phyloP scores from a whole-genome alignment of 1,284 basidiomycete genomes.

The Agroathelia rolfsii region DNA sequence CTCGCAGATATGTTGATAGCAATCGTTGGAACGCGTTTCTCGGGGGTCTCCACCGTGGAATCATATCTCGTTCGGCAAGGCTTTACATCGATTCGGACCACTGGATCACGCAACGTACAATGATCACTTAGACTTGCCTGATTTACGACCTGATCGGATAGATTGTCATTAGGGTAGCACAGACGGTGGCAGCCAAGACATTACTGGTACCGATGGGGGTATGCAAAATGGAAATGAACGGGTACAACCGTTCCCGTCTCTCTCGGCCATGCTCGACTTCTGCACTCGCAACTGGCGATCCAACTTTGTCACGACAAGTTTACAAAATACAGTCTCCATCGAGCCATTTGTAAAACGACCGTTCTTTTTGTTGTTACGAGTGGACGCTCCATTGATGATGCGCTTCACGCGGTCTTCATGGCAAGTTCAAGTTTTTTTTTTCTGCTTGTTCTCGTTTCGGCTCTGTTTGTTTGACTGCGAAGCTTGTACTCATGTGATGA shows the following conservation, averaged over 20 bases:
- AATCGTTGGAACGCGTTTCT: constrained; percentile 73
- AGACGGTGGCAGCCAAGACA: too few species aligned
- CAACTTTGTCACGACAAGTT: constrained; percentile 75
- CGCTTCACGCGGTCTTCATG: constrained; percentile 43
- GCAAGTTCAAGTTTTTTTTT: constrained; percentile 33
- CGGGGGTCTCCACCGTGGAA: constrained; percentile 76
- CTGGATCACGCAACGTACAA: constrained; percentile 10
- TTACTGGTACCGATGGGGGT: too few species aligned
- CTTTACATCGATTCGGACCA: constrained; percentile 37
- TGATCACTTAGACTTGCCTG: too few species aligned
- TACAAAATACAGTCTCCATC: constrained; percentile 52
- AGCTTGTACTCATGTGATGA: constrained; percentile 1
- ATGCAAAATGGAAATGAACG: too few species aligned
- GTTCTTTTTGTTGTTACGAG: constrained; percentile 78
- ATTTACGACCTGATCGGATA: too few species aligned
- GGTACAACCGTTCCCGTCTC: too few species aligned
- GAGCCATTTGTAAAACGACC: constrained; percentile 77
- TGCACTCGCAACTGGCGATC: constrained; percentile 78
- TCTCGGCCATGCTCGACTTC: constrained; percentile 57
- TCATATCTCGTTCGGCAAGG: constrained; percentile 58
- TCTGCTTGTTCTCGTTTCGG: too few species aligned
- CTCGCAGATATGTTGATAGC: constrained; percentile 88
- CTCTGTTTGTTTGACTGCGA: too few species aligned
- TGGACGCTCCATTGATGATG: constrained; percentile 77
- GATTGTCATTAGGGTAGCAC: too few species aligned